A percentile compares a stretch with the other conserved stretches of the same genome.
These are phyloP conservation scores for Trichothecium roseum DNA, from an alignment of 2,329 filamentous ascomycete genomes.

Conservation along the genomic window DNA sequence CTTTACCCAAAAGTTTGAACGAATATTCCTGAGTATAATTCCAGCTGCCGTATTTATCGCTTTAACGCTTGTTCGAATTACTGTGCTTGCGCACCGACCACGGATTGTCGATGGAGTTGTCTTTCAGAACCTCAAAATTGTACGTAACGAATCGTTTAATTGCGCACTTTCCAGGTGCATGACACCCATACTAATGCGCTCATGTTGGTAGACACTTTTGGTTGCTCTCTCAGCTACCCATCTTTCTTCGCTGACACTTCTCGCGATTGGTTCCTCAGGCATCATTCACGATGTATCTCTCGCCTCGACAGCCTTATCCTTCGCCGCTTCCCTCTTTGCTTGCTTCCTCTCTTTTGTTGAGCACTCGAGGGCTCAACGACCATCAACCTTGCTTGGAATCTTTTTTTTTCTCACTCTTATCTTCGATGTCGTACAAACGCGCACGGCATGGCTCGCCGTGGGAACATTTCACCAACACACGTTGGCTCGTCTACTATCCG, in stretches of 20 bases:
- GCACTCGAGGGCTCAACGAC: conserved; percentile 24
- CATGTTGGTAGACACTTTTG: conserved; percentile 11
- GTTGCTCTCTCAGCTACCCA: conserved; percentile 17
- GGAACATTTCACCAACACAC: conserved; percentile 14
- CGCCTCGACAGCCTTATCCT: conserved; percentile 11
- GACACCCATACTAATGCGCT: background rate
- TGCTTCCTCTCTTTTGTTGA: conserved; percentile 21
- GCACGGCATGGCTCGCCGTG: conserved; percentile 29
- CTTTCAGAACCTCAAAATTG: conserved; percentile 20
- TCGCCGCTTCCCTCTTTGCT: conserved; percentile 18
- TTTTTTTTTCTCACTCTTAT: conserved; percentile 32
- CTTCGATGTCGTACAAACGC: conserved; percentile 29
- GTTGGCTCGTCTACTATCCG: conserved; percentile 22
- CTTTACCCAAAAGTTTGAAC: conserved; percentile 39
- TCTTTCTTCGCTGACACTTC: conserved; percentile 19
- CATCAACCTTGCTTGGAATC: conserved; percentile 29
- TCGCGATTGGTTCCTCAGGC: conserved; percentile 9
- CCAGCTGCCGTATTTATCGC: conserved; percentile 28
- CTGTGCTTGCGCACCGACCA: conserved; percentile 18
- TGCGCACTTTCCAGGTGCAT: background rate
- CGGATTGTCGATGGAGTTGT: conserved; percentile 21
- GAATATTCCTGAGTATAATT: conserved; percentile 32
- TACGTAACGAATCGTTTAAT: conserved; percentile 8
- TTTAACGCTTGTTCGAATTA: conserved; percentile 19
- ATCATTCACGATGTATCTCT: conserved; percentile 15